Evolutionary conservation across 2,329 filamentous ascomycete species (phyloP), one percentile per base, ranked within the genome.

Genomic region (Coniochaeta hoffmannii): DNA sequence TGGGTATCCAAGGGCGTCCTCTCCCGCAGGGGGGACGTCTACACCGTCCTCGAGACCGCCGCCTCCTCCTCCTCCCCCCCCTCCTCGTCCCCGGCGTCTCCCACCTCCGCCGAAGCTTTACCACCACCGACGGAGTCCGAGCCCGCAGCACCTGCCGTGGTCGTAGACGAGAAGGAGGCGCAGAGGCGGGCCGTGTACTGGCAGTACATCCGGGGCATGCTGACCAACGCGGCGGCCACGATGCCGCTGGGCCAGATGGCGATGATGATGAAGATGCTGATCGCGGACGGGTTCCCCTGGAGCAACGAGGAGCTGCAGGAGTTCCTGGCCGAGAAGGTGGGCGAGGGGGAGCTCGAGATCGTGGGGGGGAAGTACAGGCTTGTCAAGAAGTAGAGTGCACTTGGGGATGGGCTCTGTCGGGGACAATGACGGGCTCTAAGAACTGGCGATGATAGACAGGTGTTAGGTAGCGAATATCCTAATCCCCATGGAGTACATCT

Each of bases 241-340:
- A 94, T 97, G 89, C 86, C 89, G 53, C 74, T 92, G 57, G 78
- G 78, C 55, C 83, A 91, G 67, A 95, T 99, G 61, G 80, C 85
- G 9, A 96, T 92, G 87, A 97, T 97, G 90, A 80, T 99, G 78
- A 90, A 90, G 72, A 93, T 97, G 80, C 81, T 93, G 57, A 85
- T 97, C 53, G 83, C 89, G 0, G 90, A 90, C 12, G 92, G 91
- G 1, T 97, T 96, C 67, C 83, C 89, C 0, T 96, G 90, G 80
- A 90, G 87, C 59, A 89, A 89, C 65, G 92, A 96, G 67, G 92
- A 97, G 72, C 73, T 97, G 59, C 83, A 85, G 64, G 88, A 88
- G 68, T 88, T 97, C 67, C 71, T 97, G 56, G 82, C 75, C 9
- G 83, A 87, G 57, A 92, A 96, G 82, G 86, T 93, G n/a, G 75